Conservation (phyloP, 257 asterid genomes). For the Linderniella brevidens region DNA sequence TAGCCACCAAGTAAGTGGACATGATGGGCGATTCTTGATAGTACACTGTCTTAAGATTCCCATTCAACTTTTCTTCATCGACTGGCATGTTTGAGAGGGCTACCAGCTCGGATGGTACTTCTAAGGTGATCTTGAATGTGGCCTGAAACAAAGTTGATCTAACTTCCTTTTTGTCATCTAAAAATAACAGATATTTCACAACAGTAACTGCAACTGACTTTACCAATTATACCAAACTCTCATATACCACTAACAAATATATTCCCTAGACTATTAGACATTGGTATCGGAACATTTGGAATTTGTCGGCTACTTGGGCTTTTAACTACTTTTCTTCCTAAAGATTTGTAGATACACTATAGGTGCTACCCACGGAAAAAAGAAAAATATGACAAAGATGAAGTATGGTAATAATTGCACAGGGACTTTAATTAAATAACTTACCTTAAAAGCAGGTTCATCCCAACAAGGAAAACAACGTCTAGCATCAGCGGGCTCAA, state of each 20-base stretch:
- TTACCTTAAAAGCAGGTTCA: conserved; percentile 93
- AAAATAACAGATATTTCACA: too few species aligned
- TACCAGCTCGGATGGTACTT: conserved; percentile 75
- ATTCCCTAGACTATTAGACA: too few species aligned
- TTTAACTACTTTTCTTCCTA: too few species aligned
- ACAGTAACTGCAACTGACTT: too few species aligned
- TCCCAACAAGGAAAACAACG: conserved; percentile 98
- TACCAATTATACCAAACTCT: too few species aligned
- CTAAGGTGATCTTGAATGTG: conserved; percentile 78
- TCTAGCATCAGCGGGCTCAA: conserved; percentile 98
- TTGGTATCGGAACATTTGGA: too few species aligned
- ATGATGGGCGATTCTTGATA: conserved; percentile 91
- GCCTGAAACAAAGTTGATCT: conserved; percentile 27
- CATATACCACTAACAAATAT: too few species aligned
- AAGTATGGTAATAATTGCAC: not conserved
- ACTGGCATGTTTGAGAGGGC: conserved; percentile 94
- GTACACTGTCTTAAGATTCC: conserved; percentile 52
- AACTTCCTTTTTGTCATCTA: too few species aligned
- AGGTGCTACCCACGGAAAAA: too few species aligned
- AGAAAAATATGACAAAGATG: not conserved
- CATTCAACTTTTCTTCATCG: conserved; percentile 43
- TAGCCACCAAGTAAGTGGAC: conserved; percentile 96
- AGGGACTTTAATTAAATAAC: conserved; percentile 4
- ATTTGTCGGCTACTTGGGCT: too few species aligned
- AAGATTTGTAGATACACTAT: too few species aligned